Evolutionary conservation across 164 flowering plant genomes (phyloP), one percentile per base, ranked within the genome.

Genomic region (Cinnamomum chago): DNA sequence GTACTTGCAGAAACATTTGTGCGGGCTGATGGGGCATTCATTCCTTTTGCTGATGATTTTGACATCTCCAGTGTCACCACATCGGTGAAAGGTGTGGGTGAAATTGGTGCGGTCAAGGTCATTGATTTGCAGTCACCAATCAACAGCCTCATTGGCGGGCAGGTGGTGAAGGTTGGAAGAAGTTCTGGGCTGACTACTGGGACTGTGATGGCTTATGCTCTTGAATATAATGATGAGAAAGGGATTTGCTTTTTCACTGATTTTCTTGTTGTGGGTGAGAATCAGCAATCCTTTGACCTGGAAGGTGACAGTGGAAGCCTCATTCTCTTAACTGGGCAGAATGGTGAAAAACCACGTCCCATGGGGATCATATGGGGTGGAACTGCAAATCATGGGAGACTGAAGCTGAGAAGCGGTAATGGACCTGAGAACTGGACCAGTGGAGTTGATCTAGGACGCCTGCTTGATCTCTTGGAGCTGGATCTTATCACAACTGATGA

Each of bases 231-330:
- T 80, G 98, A 92, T 71, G 97, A 90, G 78, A 94, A 92, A 82
- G 98, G 98, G 70, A 94, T 90, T 62, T 94, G 97, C 83, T 94
- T 92, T 82, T 87, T 94, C 66, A 94, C 98, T 33, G 98, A 94
- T 83, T 90, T 91, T 83, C 94, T 94, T 22, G 97, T 94, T 74
- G 93, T 94, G 65, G 98, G 98, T 58, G 98, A 94, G 82, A 91
- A 94, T 80, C 95, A 88, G 79, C 94, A 90, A 80, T 89, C 96
- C 1, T 94, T 94, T 80, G 98, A 94, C 66, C 95, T 91, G 76
- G 97, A 94, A 87, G 97, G 98, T 70, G 98, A 94, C 73, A 94
- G 98, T 78, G 98, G 98, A 67, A 94, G 98, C 80, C 94, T 94
- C 70, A 90, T 94, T 77, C 85, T 94, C 0, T 79, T 94, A 72